These are phyloP conservation scores for Carpinus viminea DNA, from an alignment of 306 rosid species.

Conservation along the genomic window DNA sequence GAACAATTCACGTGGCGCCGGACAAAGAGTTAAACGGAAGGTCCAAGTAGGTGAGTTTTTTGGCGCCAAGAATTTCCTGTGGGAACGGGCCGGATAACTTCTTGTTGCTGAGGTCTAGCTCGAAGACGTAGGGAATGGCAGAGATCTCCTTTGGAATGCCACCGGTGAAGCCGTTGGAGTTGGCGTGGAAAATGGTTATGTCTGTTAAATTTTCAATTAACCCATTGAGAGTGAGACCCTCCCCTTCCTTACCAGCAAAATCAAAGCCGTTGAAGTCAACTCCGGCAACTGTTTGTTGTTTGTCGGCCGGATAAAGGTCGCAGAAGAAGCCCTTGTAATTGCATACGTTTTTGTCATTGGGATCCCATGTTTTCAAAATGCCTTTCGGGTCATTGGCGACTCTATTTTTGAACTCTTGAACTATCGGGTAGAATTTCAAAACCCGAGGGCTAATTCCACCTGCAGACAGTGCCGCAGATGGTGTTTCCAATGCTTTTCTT, in stretches of 20 bases:
- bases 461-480: background rate
- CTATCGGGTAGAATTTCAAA: conserved; percentile 20
- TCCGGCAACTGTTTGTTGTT: conserved; percentile 31
- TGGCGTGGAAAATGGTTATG: conserved; percentile 64
- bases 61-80: conserved; percentile 6
- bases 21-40: conserved; percentile 47
- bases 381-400: conserved; percentile 9
- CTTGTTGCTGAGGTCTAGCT: conserved; percentile 83
- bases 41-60: conserved; percentile 53
- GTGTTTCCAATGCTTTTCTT: conserved; percentile 34
- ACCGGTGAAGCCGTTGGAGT: conserved; percentile 64
- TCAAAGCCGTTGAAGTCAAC: conserved; percentile 45
- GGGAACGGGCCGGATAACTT: conserved; percentile 46
- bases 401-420: conserved; percentile 12
- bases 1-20: conserved; percentile 37
- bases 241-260: background rate
- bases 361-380: conserved; percentile 29
- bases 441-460: conserved; percentile 10
- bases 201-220: conserved; percentile 44
- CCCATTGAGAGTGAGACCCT: conserved; percentile 6
- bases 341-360: background rate
- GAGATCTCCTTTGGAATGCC: conserved; percentile 15
- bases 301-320: background rate
- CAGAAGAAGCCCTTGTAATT: conserved; percentile 35
- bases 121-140: conserved; percentile 39